Percentiles rank a stretch among this genome's conserved stretches.
Conservation (phyloP, 2,329 filamentous ascomycete genomes). For the Aspergillus sp. region DNA sequence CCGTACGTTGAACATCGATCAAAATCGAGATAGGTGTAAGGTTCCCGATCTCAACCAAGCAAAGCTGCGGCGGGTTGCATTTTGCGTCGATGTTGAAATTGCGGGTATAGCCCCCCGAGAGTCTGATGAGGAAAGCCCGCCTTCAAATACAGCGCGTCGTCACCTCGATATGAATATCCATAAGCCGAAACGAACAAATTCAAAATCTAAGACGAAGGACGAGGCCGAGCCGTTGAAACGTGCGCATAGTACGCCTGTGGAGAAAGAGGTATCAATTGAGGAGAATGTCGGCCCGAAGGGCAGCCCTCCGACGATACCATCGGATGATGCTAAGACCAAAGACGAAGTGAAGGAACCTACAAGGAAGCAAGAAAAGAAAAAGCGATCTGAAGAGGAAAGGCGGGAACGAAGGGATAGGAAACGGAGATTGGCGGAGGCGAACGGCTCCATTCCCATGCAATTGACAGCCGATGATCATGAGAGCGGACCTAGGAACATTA, state of each 20-base stretch:
- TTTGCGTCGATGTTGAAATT: constrained; percentile 97
- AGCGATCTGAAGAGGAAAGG: constrained; percentile 86
- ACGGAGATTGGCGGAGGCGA: constrained; percentile 79
- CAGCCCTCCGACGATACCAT: constrained; percentile 13
- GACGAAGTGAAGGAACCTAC: constrained; percentile 47
- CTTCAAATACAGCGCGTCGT: constrained; percentile 29
- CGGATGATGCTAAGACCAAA: constrained; percentile 30
- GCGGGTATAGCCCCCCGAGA: constrained; percentile 84
- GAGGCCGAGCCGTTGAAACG: constrained; percentile 75
- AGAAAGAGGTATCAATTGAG: constrained; percentile 55
- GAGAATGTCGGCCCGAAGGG: constrained; percentile 10
- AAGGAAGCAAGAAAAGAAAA: constrained; percentile 94
- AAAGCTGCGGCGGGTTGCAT: constrained; percentile 84
- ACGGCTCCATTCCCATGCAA: constrained; percentile 82
- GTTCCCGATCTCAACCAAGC: constrained; percentile 76
- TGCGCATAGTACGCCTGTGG: constrained; percentile 54
- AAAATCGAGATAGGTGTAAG: constrained; percentile 72
- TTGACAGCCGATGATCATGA: constrained; percentile 69
- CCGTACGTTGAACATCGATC: constrained; percentile 81
- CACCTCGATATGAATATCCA: constrained; percentile 26
- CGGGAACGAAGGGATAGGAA: constrained; percentile 91
- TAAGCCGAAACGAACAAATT: constrained; percentile 45
- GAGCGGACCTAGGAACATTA: constrained; percentile 46
- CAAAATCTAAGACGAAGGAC: constrained; percentile 64
- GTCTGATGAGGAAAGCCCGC: constrained; percentile 48